Base-by-base conservation (phyloP, 805 yeast species). In the Zygoascus biomembranicola region DNA sequence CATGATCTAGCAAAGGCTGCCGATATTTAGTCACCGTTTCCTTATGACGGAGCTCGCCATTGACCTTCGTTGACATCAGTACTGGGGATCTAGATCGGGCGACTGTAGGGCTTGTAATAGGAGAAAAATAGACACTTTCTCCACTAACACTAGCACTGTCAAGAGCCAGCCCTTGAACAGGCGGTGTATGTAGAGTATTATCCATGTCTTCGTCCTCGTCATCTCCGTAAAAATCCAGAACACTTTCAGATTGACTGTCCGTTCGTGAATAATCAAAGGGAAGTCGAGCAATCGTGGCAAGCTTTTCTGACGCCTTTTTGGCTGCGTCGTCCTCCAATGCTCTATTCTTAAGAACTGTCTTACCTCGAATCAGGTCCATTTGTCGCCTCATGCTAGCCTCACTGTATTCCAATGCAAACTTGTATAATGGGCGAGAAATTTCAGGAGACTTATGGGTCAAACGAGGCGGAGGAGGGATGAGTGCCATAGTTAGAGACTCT, bases 401-500 rank as follows among this genome's bases (percentile, higher is more conserved):
- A 41, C 56, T 43, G 39, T 49, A 55, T 52, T 58, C 63, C 23
- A 68, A 54, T 5, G 60, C 60, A 47, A 68, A 68, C 52, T 60
- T 58, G 58, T 56, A 61, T 14, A 55, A 51, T 4, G 70, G 60
- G 1, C 70, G 62, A 32, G 49, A 50, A 18, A 68, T 59, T 37
- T 67, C 69, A 4, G 70, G 69, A 2, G 64, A 53, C 42, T 55
- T 57, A 16, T 63, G 59, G 10, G 60, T 51, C 20, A 68, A 59
- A 54, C 63, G 64, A 43, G 60, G 59, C 8, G 69, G 69, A 16
- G 65, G 61, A 6, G 68, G 67, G 16, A 61, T 53, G 37, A 60
- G 43, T 2, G 57, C 41, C 52, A 56, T 58, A 5, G 63, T 60
- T 9, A 60, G 54, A 13, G 61, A 51, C 16, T 20, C 37, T 37